Percentiles rank a stretch among this genome's conserved stretches.
Conservation (phyloP, 306 rosid species). For the Inga oerstediana region DNA sequence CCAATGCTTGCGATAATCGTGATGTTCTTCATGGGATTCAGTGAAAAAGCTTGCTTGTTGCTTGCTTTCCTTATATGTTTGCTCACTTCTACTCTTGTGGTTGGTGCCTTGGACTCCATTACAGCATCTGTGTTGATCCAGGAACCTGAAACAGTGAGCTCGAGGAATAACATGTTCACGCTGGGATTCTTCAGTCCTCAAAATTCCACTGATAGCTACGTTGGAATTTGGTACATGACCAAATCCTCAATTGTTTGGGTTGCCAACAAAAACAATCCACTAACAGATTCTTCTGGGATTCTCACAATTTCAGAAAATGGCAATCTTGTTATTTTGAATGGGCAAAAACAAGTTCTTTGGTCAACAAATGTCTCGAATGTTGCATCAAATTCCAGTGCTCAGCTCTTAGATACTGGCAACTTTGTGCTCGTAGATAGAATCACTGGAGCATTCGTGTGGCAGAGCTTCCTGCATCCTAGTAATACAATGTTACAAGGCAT, state of each 20-base stretch:
- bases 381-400: slow-evolving; percentile 28
- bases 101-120: neutral
- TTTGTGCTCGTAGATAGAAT: too few species aligned
- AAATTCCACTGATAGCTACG: slow-evolving; percentile 15
- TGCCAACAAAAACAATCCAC: neutral
- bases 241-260: neutral
- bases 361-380: slow-evolving; percentile 27
- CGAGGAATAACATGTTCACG: neutral
- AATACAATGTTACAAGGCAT: too few species aligned
- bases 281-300: neutral
- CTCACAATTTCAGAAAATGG: slow-evolving; percentile 4
- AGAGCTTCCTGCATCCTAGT: too few species aligned
- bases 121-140: neutral
- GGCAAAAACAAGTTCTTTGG: slow-evolving; percentile 37
- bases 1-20: too few species aligned
- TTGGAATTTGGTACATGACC: slow-evolving; percentile 21
- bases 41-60: too few species aligned
- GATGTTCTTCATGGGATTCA: neutral
- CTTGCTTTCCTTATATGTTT: neutral
- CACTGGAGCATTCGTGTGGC: too few species aligned
- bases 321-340: slow-evolving; percentile 36
- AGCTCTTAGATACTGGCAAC: neutral
- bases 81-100: neutral
- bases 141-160: neutral
- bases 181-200: slow-evolving; percentile 13